phyloP scores from a whole-genome alignment of 2,329 filamentous ascomycete species.

The Fusarium ramigenum region DNA sequence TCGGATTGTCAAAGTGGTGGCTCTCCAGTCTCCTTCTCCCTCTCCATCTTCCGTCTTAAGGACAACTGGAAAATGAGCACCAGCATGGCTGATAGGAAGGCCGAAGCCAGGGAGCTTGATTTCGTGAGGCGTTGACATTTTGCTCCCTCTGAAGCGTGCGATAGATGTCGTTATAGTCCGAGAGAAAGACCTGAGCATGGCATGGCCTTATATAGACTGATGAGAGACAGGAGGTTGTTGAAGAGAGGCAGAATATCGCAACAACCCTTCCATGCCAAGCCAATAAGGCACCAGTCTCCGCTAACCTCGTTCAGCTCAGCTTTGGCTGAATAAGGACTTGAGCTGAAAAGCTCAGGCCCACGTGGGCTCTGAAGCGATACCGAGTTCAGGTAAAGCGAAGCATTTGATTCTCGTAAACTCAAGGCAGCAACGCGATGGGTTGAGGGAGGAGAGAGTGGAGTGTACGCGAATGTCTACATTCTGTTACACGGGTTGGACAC shows the following conservation, averaged over 20 bases:
- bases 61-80: conserved; percentile 36
- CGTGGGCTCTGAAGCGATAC: not conserved
- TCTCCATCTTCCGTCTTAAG: not conserved
- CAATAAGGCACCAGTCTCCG: conserved; percentile 18
- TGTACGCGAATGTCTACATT: not conserved
- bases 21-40: conserved; percentile 31
- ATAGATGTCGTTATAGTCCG: not conserved
- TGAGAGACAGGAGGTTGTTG: not conserved
- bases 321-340: not conserved
- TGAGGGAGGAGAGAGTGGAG: not conserved
- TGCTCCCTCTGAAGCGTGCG: not conserved
- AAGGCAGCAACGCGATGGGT: not conserved
- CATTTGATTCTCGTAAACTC: not conserved
- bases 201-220: not conserved
- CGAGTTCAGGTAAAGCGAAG: not conserved
- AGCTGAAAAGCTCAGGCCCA: not conserved
- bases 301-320: not conserved
- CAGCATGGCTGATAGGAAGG: conserved; percentile 29
- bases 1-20: conserved; percentile 42
- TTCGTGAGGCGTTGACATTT: conserved; percentile 3
- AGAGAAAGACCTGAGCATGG: not conserved
- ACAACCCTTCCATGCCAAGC: not conserved
- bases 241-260: not conserved
- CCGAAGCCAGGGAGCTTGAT: conserved; percentile 42
- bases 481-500: conserved; percentile 12